Conservation (phyloP, 2,329 filamentous ascomycete genomes). For the Tympanopsis confertula region DNA sequence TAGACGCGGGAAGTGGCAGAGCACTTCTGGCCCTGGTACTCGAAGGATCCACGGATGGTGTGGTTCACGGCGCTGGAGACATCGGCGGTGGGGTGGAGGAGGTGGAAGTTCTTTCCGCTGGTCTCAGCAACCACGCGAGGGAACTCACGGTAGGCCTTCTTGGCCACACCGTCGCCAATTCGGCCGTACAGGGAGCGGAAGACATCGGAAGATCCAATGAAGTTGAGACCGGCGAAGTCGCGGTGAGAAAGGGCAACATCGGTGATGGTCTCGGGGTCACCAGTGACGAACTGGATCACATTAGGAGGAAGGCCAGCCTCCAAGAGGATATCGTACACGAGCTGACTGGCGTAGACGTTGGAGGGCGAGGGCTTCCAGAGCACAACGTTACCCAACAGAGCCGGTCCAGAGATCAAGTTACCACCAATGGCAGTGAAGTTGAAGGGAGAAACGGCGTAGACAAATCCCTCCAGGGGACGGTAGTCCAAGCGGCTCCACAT, state of each 20-base stretch:
- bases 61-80: constrained; percentile 30
- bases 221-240: constrained; percentile 23
- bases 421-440: constrained; percentile 28
- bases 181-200: constrained; percentile 19
- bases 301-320: constrained; percentile 24
- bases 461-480: constrained; percentile 26
- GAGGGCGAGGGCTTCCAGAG: constrained; percentile 26
- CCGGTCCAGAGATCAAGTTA: constrained; percentile 20
- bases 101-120: constrained; percentile 39
- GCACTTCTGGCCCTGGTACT: constrained; percentile 40
- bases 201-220: constrained; percentile 24
- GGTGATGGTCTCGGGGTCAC: constrained; percentile 22
- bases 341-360: constrained; percentile 17
- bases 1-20: constrained; percentile 31
- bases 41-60: constrained; percentile 34
- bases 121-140: constrained; percentile 37
- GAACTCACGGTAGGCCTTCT: constrained; percentile 19
- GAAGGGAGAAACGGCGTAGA: constrained; percentile 26
- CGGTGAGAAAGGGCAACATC: constrained; percentile 16
- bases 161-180: constrained; percentile 15
- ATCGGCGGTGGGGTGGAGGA: constrained; percentile 33
- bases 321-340: constrained; percentile 24
- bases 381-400: constrained; percentile 25
- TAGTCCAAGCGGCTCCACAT: constrained; percentile 21
- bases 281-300: constrained; percentile 24